Percentiles rank a stretch among this genome's conserved stretches.
These are phyloP conservation scores for Kuraishia piskuri DNA, from an alignment of 805 yeast species.

Conservation along the genomic window DNA sequence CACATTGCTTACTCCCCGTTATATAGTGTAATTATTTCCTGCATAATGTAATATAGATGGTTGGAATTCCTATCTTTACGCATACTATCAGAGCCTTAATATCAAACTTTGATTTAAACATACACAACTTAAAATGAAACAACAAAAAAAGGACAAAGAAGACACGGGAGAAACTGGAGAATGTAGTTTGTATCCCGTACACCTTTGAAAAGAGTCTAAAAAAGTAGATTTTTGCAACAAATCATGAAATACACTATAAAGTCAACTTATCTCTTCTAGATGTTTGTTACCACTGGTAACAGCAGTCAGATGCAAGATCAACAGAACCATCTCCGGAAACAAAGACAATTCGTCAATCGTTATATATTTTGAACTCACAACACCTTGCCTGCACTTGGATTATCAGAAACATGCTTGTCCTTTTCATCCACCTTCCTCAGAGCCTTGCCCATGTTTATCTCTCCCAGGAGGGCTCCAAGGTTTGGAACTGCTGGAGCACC, in stretches of 20 bases:
- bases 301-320: background rate
- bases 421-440: conserved; percentile 43
- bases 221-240: background rate
- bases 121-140: background rate
- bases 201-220: background rate
- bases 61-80: background rate
- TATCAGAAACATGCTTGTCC: conserved; percentile 36
- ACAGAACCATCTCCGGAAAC: background rate
- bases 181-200: background rate
- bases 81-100: background rate
- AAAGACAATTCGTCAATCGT: background rate
- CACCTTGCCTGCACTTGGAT: conserved; percentile 43
- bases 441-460: conserved; percentile 43
- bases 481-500: conserved; percentile 17
- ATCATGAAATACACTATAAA: background rate
- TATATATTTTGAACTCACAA: conserved; percentile 12
- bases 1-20: background rate
- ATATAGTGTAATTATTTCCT: background rate
- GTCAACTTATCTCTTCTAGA: background rate
- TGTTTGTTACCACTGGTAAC: background rate
- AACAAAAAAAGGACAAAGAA: no score
- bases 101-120: background rate
- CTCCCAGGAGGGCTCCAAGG: conserved; percentile 44
- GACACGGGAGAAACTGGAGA: no score
- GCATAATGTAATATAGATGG: background rate